Conservation (phyloP, 768 basidiomycete species). For the Trametes punicea region DNA sequence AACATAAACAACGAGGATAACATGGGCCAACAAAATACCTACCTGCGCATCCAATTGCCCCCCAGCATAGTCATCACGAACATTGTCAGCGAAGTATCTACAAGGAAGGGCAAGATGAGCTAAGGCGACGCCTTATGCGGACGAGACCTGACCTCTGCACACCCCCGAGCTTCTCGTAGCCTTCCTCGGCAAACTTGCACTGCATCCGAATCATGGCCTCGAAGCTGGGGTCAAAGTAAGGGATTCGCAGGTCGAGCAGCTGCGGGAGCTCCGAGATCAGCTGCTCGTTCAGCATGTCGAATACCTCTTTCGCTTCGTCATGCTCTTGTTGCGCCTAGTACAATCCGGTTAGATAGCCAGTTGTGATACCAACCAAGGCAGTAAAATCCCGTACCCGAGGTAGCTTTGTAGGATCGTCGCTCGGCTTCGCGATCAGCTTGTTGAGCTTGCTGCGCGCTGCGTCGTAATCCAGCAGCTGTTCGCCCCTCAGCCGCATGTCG, state of each 20-base stretch:
- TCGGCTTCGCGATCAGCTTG: conserved; percentile 88
- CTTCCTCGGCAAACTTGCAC: conserved; percentile 95
- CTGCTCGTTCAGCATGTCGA: conserved; percentile 89
- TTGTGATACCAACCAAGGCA: neutral
- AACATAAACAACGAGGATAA: conserved; percentile 1
- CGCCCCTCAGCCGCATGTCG: neutral
- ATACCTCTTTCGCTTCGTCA: conserved; percentile 93
- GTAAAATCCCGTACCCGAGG: conserved; percentile 58
- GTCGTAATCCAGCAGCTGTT: conserved; percentile 91
- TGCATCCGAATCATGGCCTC: conserved; percentile 99
- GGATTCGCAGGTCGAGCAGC: conserved; percentile 90
- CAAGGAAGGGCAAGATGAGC: neutral
- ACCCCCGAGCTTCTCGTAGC: conserved; percentile 93
- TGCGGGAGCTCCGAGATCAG: conserved; percentile 89
- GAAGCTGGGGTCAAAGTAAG: conserved; percentile 97
- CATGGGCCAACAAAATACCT: conserved; percentile 16
- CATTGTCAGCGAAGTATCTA: conserved; percentile 86
- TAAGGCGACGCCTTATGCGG: neutral
- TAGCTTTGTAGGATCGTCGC: conserved; percentile 88
- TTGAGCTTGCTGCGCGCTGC: conserved; percentile 85
- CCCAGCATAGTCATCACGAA: conserved; percentile 95
- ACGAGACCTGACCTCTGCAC: conserved; percentile 79
- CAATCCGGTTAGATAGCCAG: neutral
- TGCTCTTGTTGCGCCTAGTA: conserved; percentile 88
- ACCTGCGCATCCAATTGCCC: conserved; percentile 95